These are phyloP conservation scores for Lipomyces lipofer DNA, from an alignment of 805 yeast species.

Conservation along the genomic window DNA sequence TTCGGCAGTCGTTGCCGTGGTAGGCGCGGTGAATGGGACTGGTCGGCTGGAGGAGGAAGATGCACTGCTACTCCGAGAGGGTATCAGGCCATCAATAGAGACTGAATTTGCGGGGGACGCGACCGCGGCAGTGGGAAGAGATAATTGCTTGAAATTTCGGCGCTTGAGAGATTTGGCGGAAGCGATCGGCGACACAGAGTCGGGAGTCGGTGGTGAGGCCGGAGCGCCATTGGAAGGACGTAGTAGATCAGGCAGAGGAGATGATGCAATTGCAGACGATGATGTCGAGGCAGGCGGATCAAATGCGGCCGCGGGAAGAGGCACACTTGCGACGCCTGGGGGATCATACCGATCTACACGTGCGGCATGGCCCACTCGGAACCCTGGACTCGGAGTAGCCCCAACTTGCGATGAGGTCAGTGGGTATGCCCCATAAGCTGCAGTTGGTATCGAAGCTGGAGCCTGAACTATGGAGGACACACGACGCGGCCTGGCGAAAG, in stretches of 20 bases:
- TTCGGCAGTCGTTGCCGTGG: constrained; percentile 23
- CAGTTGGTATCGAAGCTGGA: not conserved
- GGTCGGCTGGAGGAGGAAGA: not conserved
- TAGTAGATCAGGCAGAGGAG: too few relatives aligned
- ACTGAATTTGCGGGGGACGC: constrained; percentile 26
- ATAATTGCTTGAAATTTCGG: constrained; percentile 59
- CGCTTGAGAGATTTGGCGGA: constrained; percentile 51
- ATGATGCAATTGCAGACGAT: not conserved
- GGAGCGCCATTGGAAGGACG: not conserved
- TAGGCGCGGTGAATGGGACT: not conserved
- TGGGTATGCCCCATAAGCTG: constrained; percentile 1
- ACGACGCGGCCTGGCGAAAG: constrained; percentile 27
- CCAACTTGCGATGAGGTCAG: not conserved
- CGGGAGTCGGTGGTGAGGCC: not conserved
- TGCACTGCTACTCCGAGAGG: not conserved
- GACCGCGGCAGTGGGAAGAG: constrained; percentile 38
- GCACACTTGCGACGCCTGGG: too few relatives aligned
- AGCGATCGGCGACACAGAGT: not conserved
- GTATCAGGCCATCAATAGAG: constrained; percentile 1
- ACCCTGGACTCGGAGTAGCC: not conserved
- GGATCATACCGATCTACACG: not conserved
- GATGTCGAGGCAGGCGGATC: not conserved
- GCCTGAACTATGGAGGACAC: constrained; percentile 30
- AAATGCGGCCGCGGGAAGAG: not conserved
- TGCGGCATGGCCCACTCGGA: not conserved